Percentiles rank a stretch among this genome's conserved stretches.
Conservation (phyloP, 2,329 filamentous ascomycete species). For the Cladosporium sp. region DNA sequence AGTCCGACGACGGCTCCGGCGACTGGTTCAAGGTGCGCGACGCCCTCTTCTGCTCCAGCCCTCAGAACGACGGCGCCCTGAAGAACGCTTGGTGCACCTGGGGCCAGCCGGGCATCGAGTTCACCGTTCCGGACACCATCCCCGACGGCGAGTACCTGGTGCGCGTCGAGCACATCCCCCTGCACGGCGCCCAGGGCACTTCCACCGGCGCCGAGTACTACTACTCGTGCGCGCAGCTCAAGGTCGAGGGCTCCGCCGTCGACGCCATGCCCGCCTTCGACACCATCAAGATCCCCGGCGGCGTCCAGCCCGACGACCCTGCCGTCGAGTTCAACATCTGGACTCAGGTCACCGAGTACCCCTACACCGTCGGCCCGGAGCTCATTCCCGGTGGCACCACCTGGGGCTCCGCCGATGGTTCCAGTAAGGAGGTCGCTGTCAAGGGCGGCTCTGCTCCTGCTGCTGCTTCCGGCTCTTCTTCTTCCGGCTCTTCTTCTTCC, state of each 20-base stretch:
- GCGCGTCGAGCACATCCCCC: conserved; percentile 54
- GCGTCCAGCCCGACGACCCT: conserved; percentile 19
- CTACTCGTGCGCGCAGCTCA: conserved; percentile 34
- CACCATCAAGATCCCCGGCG: conserved; percentile 23
- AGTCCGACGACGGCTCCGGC: conserved; percentile 23
- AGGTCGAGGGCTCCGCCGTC: conserved; percentile 21
- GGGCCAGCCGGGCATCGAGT: conserved; percentile 21
- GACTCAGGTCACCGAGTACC: conserved; percentile 18
- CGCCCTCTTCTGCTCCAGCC: conserved; percentile 15
- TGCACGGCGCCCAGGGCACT: conserved; percentile 51
- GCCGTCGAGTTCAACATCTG: conserved; percentile 22
- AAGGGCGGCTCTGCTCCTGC: not conserved
- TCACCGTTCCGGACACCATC: conserved; percentile 51
- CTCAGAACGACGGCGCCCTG: conserved; percentile 16
- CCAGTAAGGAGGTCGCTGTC: conserved; percentile 8
- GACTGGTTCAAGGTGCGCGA: conserved; percentile 28
- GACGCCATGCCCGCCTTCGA: conserved; percentile 7
- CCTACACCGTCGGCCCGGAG: conserved; percentile 14
- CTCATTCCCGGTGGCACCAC: conserved; percentile 19
- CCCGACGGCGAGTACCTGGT: conserved; percentile 57
- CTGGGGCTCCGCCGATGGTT: conserved; percentile 20
- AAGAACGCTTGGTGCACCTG: conserved; percentile 21
- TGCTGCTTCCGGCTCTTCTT: not conserved
- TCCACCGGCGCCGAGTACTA: conserved; percentile 39
- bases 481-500: not conserved